Percentiles rank a stretch among this genome's conserved stretches.
Conservation (phyloP, 306 rosid species). For the Castanea mollissima region DNA sequence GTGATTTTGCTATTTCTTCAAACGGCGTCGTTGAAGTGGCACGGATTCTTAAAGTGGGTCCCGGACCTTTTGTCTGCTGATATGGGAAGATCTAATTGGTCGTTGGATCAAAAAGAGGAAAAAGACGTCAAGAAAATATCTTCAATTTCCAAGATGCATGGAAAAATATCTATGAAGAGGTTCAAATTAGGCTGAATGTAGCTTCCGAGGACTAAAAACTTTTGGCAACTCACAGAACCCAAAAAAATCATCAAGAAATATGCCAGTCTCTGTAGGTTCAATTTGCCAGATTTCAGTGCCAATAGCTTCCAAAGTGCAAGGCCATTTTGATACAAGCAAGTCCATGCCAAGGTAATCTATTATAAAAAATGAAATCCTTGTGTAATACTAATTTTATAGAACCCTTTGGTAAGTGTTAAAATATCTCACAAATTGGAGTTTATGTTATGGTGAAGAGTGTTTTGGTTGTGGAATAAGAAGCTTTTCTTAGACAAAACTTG, state of each 20-base stretch:
- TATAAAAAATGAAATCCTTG: too few species aligned
- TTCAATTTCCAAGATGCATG: background rate
- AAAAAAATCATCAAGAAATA: slow-evolving; percentile 10
- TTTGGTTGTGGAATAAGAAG: too few species aligned
- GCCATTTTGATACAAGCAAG: slow-evolving; percentile 26
- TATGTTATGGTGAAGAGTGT: too few species aligned
- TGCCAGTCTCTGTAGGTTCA: slow-evolving; percentile 35
- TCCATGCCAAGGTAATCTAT: slow-evolving; percentile 47
- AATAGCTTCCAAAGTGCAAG: slow-evolving; percentile 31
- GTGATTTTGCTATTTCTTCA: background rate
- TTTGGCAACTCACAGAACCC: background rate
- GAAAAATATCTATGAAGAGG: background rate
- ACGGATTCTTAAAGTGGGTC: background rate
- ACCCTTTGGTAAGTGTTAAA: too few species aligned
- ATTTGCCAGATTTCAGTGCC: slow-evolving; percentile 26
- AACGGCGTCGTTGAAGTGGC: background rate
- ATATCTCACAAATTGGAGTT: too few species aligned
- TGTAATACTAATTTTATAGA: too few species aligned
- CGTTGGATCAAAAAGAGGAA: background rate
- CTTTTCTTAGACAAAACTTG: background rate
- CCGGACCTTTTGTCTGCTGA: background rate
- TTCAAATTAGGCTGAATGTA: background rate
- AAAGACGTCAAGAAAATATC: slow-evolving; percentile 22
- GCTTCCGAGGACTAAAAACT: background rate
- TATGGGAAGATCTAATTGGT: slow-evolving; percentile 8